A percentile compares a stretch with the other conserved stretches of the same genome.
Conservation (phyloP, 1,284 basidiomycete genomes). For the Ceratobasidium papillatum region DNA sequence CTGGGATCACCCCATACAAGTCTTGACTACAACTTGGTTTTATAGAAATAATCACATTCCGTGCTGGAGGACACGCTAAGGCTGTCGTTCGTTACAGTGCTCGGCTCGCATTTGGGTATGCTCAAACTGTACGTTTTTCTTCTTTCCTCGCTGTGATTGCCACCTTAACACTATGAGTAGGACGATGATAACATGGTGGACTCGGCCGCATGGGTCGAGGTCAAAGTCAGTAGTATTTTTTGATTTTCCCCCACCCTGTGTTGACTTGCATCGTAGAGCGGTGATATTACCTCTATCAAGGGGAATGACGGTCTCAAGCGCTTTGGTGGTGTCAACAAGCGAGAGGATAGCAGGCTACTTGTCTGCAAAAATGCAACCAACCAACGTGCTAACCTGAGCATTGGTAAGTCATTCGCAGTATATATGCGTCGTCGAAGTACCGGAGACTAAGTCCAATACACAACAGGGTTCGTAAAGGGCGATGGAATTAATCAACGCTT, state of each 20-base stretch:
- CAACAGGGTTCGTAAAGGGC: slow-evolving; percentile 19
- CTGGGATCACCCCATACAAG: neutral
- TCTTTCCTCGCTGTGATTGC: neutral
- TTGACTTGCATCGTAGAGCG: slow-evolving; percentile 1
- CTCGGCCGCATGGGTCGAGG: slow-evolving; percentile 29
- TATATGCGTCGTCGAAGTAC: too few species aligned
- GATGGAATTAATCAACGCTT: slow-evolving; percentile 30
- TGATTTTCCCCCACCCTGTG: too few species aligned
- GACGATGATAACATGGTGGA: slow-evolving; percentile 14
- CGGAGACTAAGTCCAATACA: neutral
- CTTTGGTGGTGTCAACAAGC: slow-evolving; percentile 20
- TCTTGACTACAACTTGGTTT: too few species aligned
- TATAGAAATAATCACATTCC: slow-evolving; percentile 30
- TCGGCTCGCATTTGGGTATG: slow-evolving; percentile 29
- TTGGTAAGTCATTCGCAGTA: slow-evolving; percentile 6
- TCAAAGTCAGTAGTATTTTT: neutral
- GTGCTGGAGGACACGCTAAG: slow-evolving; percentile 16
- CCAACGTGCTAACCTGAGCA: slow-evolving; percentile 25
- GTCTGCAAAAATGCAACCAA: slow-evolving; percentile 38
- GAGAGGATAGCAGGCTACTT: slow-evolving; percentile 14
- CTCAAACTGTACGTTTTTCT: neutral
- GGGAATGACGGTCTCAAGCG: slow-evolving; percentile 14
- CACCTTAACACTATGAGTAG: neutral
- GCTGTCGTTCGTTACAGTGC: neutral
- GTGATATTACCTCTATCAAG: slow-evolving; percentile 10